Conservation (phyloP, 352 stramenopile genomes). For the Pythium aphanidermatum region DNA sequence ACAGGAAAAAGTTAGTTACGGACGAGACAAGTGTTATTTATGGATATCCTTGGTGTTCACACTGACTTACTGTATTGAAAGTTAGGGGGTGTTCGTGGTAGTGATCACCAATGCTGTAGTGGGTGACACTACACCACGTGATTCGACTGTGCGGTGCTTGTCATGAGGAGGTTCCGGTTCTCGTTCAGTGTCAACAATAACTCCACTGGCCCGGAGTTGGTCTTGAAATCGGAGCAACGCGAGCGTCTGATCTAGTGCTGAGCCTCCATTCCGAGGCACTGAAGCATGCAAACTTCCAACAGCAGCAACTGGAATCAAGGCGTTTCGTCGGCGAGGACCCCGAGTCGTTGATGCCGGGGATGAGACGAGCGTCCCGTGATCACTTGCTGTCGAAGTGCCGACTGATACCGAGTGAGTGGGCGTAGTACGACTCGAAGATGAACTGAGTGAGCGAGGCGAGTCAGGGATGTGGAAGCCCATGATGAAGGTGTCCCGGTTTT, state of each 20-base stretch:
- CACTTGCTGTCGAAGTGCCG: slow-evolving; percentile 14
- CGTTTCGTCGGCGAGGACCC: slow-evolving; percentile 40
- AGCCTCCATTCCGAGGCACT: slow-evolving; percentile 31
- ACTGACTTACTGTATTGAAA: too few species aligned
- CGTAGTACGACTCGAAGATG: not conserved
- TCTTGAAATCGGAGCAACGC: slow-evolving; percentile 30
- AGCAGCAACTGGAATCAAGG: slow-evolving; percentile 40
- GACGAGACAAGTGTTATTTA: too few species aligned
- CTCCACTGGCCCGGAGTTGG: slow-evolving; percentile 17
- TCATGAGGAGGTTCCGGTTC: slow-evolving; percentile 5
- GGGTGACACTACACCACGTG: too few species aligned
- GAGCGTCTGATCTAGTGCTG: slow-evolving; percentile 25
- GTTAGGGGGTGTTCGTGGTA: too few species aligned
- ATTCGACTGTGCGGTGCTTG: not conserved
- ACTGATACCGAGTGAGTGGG: not conserved
- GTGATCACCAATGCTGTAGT: too few species aligned
- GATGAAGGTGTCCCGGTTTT: not conserved
- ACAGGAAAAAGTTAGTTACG: too few species aligned
- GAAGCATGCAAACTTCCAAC: slow-evolving; percentile 39
- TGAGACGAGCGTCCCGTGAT: not conserved
- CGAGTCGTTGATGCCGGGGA: slow-evolving; percentile 8
- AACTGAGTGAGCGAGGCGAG: slow-evolving; percentile 22
- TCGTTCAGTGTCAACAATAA: slow-evolving; percentile 7
- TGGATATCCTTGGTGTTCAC: too few species aligned
- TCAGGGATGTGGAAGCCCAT: slow-evolving; percentile 74